Conservation (phyloP, 441 rosid genomes). For the California macrophylla region DNA sequence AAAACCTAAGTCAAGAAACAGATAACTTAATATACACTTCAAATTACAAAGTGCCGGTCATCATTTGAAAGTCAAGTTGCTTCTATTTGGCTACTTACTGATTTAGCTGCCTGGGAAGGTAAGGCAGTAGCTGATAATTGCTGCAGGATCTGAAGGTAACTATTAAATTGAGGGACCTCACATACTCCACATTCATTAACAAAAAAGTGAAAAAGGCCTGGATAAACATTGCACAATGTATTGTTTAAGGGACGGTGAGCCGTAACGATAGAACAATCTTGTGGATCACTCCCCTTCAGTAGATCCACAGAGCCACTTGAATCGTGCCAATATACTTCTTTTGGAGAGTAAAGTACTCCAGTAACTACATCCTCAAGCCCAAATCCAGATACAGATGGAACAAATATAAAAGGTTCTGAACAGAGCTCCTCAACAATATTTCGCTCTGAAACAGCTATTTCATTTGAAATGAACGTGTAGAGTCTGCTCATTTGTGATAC, state of each 20-base stretch:
- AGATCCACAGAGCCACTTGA: slow-evolving; percentile 53
- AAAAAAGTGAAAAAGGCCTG: slow-evolving; percentile 74
- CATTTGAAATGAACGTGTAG: slow-evolving; percentile 64
- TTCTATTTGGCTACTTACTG: slow-evolving; percentile 44
- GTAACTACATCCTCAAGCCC: slow-evolving; percentile 44
- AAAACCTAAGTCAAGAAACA: slow-evolving; percentile 48
- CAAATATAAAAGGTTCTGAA: slow-evolving; percentile 52
- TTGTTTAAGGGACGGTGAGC: slow-evolving; percentile 31
- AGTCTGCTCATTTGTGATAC: slow-evolving; percentile 61
- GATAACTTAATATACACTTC: not conserved
- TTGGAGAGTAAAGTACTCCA: slow-evolving; percentile 57
- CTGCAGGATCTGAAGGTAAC: slow-evolving; percentile 52
- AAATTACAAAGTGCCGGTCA: not conserved
- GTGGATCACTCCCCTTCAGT: slow-evolving; percentile 37
- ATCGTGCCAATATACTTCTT: slow-evolving; percentile 83
- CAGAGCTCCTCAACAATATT: slow-evolving; percentile 41
- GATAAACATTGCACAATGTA: slow-evolving; percentile 57
- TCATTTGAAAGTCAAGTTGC: slow-evolving; percentile 7
- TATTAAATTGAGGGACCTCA: slow-evolving; percentile 52
- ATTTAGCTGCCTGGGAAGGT: slow-evolving; percentile 63
- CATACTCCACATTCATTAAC: slow-evolving; percentile 61
- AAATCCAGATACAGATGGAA: slow-evolving; percentile 41
- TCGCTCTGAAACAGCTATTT: slow-evolving; percentile 44
- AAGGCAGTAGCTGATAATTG: slow-evolving; percentile 49
- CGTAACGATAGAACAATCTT: slow-evolving; percentile 24